Evolutionary conservation across 139 green algal genomes (phyloP), one percentile per base, ranked within the genome.

Genomic region (Yamagishiella unicocca): DNA sequence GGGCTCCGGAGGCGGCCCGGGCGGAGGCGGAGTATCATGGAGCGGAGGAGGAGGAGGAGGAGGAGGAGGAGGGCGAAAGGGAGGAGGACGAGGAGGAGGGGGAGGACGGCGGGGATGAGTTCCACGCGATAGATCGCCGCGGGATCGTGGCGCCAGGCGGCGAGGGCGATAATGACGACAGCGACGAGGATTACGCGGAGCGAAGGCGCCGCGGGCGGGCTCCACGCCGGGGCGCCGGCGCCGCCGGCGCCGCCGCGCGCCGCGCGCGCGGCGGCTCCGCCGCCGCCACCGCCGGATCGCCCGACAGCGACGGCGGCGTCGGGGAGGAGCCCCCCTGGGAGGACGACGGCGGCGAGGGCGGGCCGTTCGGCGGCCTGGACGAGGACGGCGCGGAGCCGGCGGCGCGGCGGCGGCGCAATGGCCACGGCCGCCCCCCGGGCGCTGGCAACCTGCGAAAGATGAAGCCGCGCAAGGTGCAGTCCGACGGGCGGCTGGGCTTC

Each of bases 381-480:
- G n/a, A 29, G 0, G 72, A 43, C 45, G 77, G 17, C 24, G 38
- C 7, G 14, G 37, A 19, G 38, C 10, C 55, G 38, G 38, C 9
- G 37, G 58, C 77, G 29, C 17, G 46, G 0, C 75, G 76, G 29
- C 55, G 76, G 31, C 80, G 85, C n/a, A 83, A 33, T 35, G 76
- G 76, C 54, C 76, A 83, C 22, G 85, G 85, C 19, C 74, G 85
- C 40, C 85, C 85, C 25, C 85, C 85, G 8, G 85, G 85, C 55
- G 74, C 85, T 8, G 85, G 85, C 76, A 90, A 90, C 76, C n/a
- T 76, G 35, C 71, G 73, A 31, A 78, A 58, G 46, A 90, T 90
- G 87, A 80, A 89, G 66, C 87, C 87, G 38, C 87, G 84, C 19
- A 55, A 46, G 43, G 64, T 83, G 54, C 68, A 79, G n/a, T 79